A percentile compares a stretch with the other conserved stretches of the same genome.
phyloP scores from a whole-genome alignment of 345 rosid species.

The Eucalyptus globulus region DNA sequence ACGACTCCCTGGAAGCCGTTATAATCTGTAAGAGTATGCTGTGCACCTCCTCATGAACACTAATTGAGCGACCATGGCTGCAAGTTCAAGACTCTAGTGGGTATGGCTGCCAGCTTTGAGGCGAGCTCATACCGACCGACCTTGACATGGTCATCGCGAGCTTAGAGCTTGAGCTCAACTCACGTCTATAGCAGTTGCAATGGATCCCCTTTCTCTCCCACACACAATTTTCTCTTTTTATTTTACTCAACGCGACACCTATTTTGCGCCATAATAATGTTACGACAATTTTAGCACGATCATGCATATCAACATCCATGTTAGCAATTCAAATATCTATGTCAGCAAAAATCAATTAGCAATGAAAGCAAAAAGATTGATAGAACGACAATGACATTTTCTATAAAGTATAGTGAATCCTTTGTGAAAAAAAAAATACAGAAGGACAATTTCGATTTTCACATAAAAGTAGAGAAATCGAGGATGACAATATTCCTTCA shows the following conservation, averaged over 20 bases:
- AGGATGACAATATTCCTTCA: too few species aligned
- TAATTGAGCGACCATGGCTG: background rate
- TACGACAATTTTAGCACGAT: background rate
- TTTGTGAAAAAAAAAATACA: background rate
- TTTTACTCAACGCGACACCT: background rate
- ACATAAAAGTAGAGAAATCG: background rate
- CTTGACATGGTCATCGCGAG: background rate
- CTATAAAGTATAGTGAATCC: background rate
- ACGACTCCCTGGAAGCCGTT: background rate
- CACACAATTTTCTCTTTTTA: background rate
- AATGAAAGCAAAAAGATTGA: background rate
- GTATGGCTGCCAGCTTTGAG: background rate
- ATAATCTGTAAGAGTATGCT: background rate
- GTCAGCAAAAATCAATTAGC: background rate
- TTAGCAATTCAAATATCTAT: background rate
- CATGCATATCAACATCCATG: rapidly evolving
- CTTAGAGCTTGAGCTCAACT: background rate
- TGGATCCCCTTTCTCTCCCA: background rate
- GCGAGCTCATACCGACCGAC: background rate
- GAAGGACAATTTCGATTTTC: background rate
- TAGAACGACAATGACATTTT: background rate
- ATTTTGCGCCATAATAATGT: background rate
- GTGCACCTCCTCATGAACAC: background rate
- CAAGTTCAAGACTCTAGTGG: too few species aligned
- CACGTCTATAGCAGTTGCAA: background rate